phyloP scores from a whole-genome alignment of 495 filamentous ascomycete species.

The Lasiosphaeria miniovina region DNA sequence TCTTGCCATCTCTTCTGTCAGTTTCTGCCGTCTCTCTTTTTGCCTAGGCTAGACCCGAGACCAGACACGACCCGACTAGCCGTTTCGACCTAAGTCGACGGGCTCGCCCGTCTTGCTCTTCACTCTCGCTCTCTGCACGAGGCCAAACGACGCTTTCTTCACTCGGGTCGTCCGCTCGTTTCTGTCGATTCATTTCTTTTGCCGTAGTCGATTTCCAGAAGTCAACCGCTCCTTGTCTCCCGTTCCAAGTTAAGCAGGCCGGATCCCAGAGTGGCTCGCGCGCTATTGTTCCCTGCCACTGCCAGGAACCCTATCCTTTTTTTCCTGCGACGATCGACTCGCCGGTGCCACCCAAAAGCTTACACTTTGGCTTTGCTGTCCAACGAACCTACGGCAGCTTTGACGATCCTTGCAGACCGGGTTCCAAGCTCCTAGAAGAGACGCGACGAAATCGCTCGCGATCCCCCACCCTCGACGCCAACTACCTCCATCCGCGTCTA shows the following conservation, averaged over 20 bases:
- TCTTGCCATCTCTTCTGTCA: not conserved
- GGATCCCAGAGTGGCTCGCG: constrained; percentile 18
- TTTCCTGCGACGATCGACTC: not conserved
- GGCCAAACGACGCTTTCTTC: constrained; percentile 1
- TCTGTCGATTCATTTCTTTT: constrained; percentile 5
- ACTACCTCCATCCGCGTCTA: not conserved
- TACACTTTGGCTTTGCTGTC: not conserved
- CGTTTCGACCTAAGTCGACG: not conserved
- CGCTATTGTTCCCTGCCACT: constrained; percentile 8
- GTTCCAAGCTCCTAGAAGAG: not conserved
- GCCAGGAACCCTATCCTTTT: not conserved
- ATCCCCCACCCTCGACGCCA: not conserved
- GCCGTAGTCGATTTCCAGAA: not conserved
- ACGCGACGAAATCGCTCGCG: not conserved
- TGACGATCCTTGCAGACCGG: not conserved
- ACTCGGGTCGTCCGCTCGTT: constrained; percentile 12
- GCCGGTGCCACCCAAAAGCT: not conserved
- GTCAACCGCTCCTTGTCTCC: not conserved
- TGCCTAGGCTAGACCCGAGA: not conserved
- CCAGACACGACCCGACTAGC: not conserved
- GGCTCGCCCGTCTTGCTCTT: not conserved
- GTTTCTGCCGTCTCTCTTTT: not conserved
- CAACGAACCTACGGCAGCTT: not conserved
- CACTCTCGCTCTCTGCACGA: constrained; percentile 9
- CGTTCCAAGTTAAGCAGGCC: constrained; percentile 1